These are phyloP conservation scores for Acacia pycnantha DNA, from an alignment of 331 rosid species.

Conservation along the genomic window DNA sequence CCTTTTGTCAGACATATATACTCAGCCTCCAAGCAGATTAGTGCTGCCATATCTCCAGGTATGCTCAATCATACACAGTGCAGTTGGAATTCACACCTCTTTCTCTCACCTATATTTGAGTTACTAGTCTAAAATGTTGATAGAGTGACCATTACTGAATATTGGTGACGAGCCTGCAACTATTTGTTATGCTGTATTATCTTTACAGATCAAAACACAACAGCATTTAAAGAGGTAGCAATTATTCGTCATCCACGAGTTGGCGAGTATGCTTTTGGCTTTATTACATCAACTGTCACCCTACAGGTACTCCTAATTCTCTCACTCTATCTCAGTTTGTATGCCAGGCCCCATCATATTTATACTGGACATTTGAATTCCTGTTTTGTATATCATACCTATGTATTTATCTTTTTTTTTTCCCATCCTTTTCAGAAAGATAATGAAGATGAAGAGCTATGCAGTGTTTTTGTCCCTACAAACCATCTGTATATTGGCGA, in stretches of 20 bases:
- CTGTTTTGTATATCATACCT: conserved; percentile 7
- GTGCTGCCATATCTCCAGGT: conserved; percentile 96
- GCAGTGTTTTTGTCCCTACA: conserved; percentile 92
- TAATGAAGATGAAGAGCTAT: conserved; percentile 84
- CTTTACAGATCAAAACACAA: conserved; percentile 83
- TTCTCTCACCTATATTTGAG: neutral
- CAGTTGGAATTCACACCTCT: neutral
- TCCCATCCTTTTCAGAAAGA: conserved; percentile 47
- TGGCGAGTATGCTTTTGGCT: conserved; percentile 98
- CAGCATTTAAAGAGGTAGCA: conserved; percentile 93
- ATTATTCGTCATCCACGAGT: conserved; percentile 88
- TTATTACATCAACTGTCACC: conserved; percentile 84
- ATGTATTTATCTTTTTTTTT: neutral
- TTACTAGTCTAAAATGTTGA: neutral
- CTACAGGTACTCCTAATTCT: conserved; percentile 57
- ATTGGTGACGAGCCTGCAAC: conserved; percentile 25
- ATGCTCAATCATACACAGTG: conserved; percentile 13
- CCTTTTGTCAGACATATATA: conserved; percentile 88
- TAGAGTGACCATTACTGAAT: conserved; percentile 9
- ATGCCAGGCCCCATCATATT: neutral
- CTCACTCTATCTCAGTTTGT: neutral
- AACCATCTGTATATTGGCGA: conserved; percentile 93
- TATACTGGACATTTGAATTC: neutral
- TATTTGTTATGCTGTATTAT: neutral
- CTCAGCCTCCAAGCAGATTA: conserved; percentile 93